Evolutionary conservation across 106 monocot genomes (phyloP).

Genomic region (Vanilla planifolia): DNA sequence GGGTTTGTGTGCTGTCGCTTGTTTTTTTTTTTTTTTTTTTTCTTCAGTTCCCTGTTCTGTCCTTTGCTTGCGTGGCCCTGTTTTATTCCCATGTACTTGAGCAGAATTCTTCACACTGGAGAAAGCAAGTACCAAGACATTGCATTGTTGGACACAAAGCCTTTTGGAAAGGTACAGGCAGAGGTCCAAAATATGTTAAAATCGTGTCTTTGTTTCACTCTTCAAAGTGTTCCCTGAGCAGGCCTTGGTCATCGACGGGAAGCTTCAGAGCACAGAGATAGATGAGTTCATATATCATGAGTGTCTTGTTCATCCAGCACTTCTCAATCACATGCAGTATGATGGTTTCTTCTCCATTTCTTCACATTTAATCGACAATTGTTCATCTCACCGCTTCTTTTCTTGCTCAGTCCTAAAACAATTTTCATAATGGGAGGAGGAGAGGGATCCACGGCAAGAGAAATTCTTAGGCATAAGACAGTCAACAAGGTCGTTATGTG

Average conservation of each 20-base stretch:
- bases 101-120: conserved; percentile 38
- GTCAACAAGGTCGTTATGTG: conserved; percentile 42
- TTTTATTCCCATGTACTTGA: not conserved
- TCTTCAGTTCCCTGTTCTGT: not conserved
- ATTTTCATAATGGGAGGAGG: conserved; percentile 47
- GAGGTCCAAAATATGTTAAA: not conserved
- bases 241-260: conserved; percentile 44
- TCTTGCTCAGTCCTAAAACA: conserved; percentile 23
- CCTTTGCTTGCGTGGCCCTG: too few relatives aligned
- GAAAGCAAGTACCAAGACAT: conserved; percentile 41
- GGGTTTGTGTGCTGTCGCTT: conserved; percentile 10
- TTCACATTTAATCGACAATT: not conserved
- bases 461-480: conserved; percentile 33
- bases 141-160: conserved; percentile 39
- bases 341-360: not conserved
- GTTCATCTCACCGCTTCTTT: not conserved
- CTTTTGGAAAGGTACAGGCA: conserved; percentile 30
- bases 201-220: too few relatives aligned
- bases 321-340: conserved; percentile 35
- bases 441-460: conserved; percentile 45
- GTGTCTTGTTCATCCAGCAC: conserved; percentile 40
- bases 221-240: conserved; percentile 14
- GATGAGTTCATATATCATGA: conserved; percentile 60
- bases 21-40: not conserved
- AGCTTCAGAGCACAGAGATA: conserved; percentile 50